Conservation (phyloP, 2,329 filamentous ascomycete genomes). For the Phoma sp. region DNA sequence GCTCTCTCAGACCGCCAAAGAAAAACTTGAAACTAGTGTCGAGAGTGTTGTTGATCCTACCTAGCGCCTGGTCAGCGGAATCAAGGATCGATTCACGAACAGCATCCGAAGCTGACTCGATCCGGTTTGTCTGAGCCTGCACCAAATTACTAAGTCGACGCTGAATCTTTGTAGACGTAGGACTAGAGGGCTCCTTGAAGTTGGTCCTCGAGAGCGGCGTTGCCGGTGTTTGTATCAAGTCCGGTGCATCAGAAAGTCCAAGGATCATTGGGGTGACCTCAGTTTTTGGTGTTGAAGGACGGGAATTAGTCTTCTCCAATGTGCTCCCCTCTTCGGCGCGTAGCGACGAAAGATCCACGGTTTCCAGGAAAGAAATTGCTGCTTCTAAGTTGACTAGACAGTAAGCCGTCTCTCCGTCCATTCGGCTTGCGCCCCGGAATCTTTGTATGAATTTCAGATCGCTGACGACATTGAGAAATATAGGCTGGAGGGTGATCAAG, state of each 20-base stretch:
- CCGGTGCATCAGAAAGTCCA: constrained; percentile 45
- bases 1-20: constrained; percentile 83
- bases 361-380: constrained; percentile 91
- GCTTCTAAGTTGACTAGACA: constrained; percentile 96
- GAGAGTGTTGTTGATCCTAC: constrained; percentile 87
- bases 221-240: constrained; percentile 49
- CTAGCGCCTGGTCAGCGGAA: constrained; percentile 88
- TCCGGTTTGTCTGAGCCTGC: constrained; percentile 79
- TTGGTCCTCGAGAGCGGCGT: constrained; percentile 33
- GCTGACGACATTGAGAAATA: constrained; percentile 87
- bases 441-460: constrained; percentile 94
- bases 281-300: constrained; percentile 54
- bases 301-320: constrained; percentile 59
- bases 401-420: constrained; percentile 94
- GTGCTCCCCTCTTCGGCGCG: constrained; percentile 77
- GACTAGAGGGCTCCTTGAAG: constrained; percentile 37
- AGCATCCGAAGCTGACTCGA: constrained; percentile 83
- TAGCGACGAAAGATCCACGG: constrained; percentile 88
- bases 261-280: constrained; percentile 50
- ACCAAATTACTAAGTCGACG: constrained; percentile 84
- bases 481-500: constrained; percentile 86
- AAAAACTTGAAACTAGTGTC: constrained; percentile 94
- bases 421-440: constrained; percentile 83
- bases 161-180: constrained; percentile 63
- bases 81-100: constrained; percentile 70